Conservation (phyloP, 257 asterid genomes). For the Capsicum pubescens region DNA sequence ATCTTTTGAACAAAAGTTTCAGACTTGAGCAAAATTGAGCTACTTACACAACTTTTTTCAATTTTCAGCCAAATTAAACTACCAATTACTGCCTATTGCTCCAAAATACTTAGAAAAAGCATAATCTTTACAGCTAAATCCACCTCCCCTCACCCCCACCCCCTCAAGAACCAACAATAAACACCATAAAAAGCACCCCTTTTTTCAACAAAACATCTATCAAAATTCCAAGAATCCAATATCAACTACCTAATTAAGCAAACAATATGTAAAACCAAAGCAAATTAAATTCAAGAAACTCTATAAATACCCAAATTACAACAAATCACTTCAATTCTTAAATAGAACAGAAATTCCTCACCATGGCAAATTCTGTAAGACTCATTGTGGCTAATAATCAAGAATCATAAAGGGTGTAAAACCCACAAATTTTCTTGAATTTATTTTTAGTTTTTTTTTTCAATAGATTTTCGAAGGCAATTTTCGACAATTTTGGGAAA, state of each 20-base stretch:
- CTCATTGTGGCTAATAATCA: constrained; percentile 44
- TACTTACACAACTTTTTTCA: too few species aligned
- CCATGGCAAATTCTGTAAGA: constrained; percentile 68
- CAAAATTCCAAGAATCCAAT: not conserved
- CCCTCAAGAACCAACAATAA: constrained; percentile 6
- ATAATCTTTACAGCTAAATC: not conserved
- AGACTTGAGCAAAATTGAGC: too few species aligned
- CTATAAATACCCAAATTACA: not conserved
- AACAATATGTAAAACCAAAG: not conserved
- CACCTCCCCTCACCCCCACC: not conserved
- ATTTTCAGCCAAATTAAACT: not conserved
- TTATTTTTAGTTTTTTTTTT: not conserved
- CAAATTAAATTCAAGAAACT: not conserved
- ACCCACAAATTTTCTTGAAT: constrained; percentile 21
- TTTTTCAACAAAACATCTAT: not conserved
- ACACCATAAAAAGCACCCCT: not conserved
- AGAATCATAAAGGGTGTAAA: constrained; percentile 17
- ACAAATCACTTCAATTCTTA: not conserved
- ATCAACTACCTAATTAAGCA: not conserved
- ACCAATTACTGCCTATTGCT: not conserved
- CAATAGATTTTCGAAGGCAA: not conserved
- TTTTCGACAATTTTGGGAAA: not conserved
- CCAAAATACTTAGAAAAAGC: not conserved
- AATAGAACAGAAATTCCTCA: constrained; percentile 30
- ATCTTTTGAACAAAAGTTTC: too few species aligned